Evolutionary conservation across 2,329 filamentous ascomycete genomes (phyloP).

Genomic region (Fusarium equiseti): DNA sequence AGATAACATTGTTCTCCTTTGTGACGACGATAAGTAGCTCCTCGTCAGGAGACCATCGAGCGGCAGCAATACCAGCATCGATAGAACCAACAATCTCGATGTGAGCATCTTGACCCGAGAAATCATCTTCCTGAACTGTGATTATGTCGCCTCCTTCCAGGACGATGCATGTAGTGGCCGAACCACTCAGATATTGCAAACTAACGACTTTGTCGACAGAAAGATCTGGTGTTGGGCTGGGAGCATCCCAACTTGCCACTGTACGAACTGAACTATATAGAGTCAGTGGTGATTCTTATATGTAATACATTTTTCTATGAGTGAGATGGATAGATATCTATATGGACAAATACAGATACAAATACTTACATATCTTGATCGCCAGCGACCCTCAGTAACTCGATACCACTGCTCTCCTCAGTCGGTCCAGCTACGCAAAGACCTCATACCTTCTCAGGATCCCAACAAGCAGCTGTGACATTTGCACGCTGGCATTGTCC

Average conservation of each 20-base stretch:
- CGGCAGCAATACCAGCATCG: slow-evolving; percentile 89
- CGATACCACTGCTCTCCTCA: slow-evolving; percentile 75
- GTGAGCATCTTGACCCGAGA: slow-evolving; percentile 70
- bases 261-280: slow-evolving; percentile 45
- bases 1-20: slow-evolving; percentile 80
- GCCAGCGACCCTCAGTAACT: slow-evolving; percentile 70
- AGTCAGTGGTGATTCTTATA: slow-evolving; percentile 28
- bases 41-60: slow-evolving; percentile 94
- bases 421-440: slow-evolving; percentile 89
- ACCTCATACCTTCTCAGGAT: slow-evolving; percentile 81
- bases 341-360: background rate
- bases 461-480: slow-evolving; percentile 87
- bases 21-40: slow-evolving; percentile 89
- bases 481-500: slow-evolving; percentile 72
- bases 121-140: slow-evolving; percentile 75
- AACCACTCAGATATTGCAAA: slow-evolving; percentile 88
- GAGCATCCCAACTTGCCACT: slow-evolving; percentile 91
- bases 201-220: slow-evolving; percentile 79
- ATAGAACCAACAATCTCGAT: slow-evolving; percentile 97
- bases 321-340: background rate
- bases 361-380: slow-evolving; percentile 59
- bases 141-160: slow-evolving; percentile 93
- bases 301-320: background rate
- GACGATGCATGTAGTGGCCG: slow-evolving; percentile 80
- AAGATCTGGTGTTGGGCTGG: slow-evolving; percentile 81